Percentiles rank a stretch among this genome's conserved stretches.
Conservation (phyloP, 768 basidiomycete genomes). For the Agrocybe chaxingu region DNA sequence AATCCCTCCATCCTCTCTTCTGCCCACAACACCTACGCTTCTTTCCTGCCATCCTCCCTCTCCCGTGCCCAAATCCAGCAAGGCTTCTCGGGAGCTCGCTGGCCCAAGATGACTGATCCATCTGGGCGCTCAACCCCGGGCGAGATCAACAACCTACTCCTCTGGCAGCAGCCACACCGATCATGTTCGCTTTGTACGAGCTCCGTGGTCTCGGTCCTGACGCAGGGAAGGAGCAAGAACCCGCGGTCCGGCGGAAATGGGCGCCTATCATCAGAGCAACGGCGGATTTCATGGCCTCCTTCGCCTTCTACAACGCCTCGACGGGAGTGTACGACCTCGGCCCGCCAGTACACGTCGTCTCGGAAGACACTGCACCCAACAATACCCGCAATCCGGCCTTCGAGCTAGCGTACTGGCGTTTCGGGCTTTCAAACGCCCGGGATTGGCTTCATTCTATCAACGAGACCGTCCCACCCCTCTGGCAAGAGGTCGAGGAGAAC, state of each 20-base stretch:
- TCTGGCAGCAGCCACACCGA: slow-evolving; percentile 61
- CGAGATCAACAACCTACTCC: slow-evolving; percentile 58
- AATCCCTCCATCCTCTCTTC: slow-evolving; percentile 54
- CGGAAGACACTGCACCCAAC: slow-evolving; percentile 55
- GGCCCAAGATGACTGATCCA: slow-evolving; percentile 66
- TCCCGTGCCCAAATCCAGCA: slow-evolving; percentile 45
- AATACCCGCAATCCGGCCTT: slow-evolving; percentile 54
- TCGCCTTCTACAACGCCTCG: slow-evolving; percentile 48
- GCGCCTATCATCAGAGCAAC: slow-evolving; percentile 45
- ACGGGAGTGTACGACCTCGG: slow-evolving; percentile 51
- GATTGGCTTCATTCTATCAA: slow-evolving; percentile 45
- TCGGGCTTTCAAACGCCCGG: slow-evolving; percentile 46
- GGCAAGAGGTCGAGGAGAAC: slow-evolving; percentile 41
- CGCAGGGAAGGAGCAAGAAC: neutral
- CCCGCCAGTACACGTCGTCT: slow-evolving; percentile 56
- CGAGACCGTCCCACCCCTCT: slow-evolving; percentile 35
- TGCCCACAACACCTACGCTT: slow-evolving; percentile 39
- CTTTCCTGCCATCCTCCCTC: slow-evolving; percentile 45
- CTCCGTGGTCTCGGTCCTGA: slow-evolving; percentile 41
- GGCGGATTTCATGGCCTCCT: slow-evolving; percentile 59
- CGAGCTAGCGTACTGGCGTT: slow-evolving; percentile 57
- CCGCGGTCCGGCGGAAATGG: slow-evolving; percentile 47
- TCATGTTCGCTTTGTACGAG: slow-evolving; percentile 57
- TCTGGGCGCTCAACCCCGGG: slow-evolving; percentile 55
- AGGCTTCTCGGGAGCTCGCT: slow-evolving; percentile 54